Base-by-base conservation (phyloP, 2,329 filamentous ascomycete genomes). In the Sporothrix humicola region DNA sequence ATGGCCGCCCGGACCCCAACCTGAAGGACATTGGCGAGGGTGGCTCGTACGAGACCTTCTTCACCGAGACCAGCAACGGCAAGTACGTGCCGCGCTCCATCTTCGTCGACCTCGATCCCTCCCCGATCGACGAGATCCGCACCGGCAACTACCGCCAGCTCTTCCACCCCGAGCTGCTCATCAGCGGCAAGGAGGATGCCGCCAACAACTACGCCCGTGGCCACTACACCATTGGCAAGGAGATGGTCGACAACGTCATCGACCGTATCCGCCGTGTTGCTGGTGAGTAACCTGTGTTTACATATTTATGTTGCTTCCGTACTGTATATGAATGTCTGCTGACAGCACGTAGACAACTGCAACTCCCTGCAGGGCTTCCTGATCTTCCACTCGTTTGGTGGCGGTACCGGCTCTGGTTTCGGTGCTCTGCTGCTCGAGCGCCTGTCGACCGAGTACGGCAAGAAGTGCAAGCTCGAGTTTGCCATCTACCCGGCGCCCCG, bases 401-500 rank as follows among this genome's bases (percentile, higher is more conserved):
- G 90, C 79, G 90, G 90, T 82, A 93, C 91, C 74, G 90, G 90
- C 76, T 92, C 91, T 77, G 91, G 91, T 77, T 92, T 92, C 81
- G 91, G 90, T 79, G 89, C 90, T 76, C 90, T 93, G 61, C 85
- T 92, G 76, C 88, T 92, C 56, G 91, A 92, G 85, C 90, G 90
- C 77, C 89, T 93, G 72, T 87, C 90, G n/a, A 89, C 88, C 77
- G 90, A 92, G 82, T 93, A 90, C 78, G 90, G 89, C 84, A 92
- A 92, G 87, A 92, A 92, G 87, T 91, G 87, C 83, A 93, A 92
- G 88, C 90, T 92, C 75, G 90, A 92, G 82, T 92, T 93, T 79
- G 87, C 90, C 78, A 88, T 92, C 75, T 92, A 92, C 85, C 90
- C 91, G 76, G 88, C 90, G 72, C 90, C 91, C 75, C 89, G 89